A percentile compares a stretch with the other conserved stretches of the same genome.
Conservation (phyloP, 2,329 filamentous ascomycete genomes). For the Nectriaceae sp. region DNA sequence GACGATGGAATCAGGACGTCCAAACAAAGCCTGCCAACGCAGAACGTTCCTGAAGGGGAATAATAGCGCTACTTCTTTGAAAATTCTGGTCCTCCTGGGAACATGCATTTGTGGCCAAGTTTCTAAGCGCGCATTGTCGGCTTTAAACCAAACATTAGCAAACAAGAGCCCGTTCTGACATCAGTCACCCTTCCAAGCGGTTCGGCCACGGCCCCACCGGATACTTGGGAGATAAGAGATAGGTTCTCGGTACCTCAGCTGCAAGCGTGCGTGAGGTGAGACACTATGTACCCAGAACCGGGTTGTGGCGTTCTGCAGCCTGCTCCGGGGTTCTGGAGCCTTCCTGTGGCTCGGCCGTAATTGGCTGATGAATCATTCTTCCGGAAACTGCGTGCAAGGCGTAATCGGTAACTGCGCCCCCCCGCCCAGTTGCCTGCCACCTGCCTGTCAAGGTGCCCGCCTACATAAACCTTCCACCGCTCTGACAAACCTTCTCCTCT, state of each 20-base stretch:
- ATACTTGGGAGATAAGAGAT: conserved; percentile 14
- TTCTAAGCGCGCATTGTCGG: conserved; percentile 13
- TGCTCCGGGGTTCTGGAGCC: conserved; percentile 40
- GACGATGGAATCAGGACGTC: conserved; percentile 5
- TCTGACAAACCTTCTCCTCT: conserved; percentile 17
- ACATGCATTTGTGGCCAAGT: conserved; percentile 1
- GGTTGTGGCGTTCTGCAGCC: conserved; percentile 20
- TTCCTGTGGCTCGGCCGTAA: conserved; percentile 31
- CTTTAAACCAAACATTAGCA: background rate
- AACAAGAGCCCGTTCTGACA: conserved; percentile 12
- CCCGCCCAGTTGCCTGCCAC: conserved; percentile 13
- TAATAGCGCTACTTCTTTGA: background rate
- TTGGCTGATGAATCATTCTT: conserved; percentile 42
- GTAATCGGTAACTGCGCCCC: conserved; percentile 26
- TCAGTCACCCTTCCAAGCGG: conserved; percentile 6
- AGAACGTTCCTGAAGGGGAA: background rate
- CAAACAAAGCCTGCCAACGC: background rate
- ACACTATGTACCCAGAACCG: conserved; percentile 29
- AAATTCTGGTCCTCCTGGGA: no score
- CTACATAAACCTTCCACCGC: conserved; percentile 33
- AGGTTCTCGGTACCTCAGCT: conserved; percentile 19
- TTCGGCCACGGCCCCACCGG: conserved; percentile 23
- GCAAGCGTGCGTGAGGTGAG: background rate
- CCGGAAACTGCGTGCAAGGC: conserved; percentile 15
- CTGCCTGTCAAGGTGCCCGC: conserved; percentile 21